Conservation (phyloP, 1,284 basidiomycete genomes). For the Omphalotus olearius region DNA sequence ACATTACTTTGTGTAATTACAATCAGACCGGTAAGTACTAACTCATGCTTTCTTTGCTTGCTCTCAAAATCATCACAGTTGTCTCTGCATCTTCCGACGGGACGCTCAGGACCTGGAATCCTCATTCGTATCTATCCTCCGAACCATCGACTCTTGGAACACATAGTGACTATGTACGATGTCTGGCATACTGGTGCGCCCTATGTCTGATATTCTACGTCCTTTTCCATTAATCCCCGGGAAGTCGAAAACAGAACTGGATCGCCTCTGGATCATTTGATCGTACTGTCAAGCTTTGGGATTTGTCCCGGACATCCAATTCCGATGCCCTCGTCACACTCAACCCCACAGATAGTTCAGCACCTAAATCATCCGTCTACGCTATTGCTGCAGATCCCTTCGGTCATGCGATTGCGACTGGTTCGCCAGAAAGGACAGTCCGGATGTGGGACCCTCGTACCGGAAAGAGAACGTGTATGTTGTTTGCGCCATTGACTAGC, state of each 20-base stretch:
- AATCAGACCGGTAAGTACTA: conserved; percentile 76
- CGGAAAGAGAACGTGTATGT: conserved; percentile 65
- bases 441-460: conserved; percentile 91
- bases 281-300: conserved; percentile 92
- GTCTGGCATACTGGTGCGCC: conserved; percentile 69
- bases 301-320: conserved; percentile 50
- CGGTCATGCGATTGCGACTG: conserved; percentile 82
- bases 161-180: conserved; percentile 91
- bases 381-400: conserved; percentile 75
- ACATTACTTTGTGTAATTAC: conserved; percentile 87
- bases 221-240: conserved; percentile 19
- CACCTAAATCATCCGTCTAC: conserved; percentile 77
- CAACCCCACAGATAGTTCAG: conserved; percentile 53
- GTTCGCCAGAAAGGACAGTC: conserved; percentile 88
- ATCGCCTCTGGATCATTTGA: conserved; percentile 96
- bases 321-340: conserved; percentile 50
- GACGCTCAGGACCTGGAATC: conserved; percentile 92
- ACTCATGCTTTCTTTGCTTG: background rate
- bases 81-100: conserved; percentile 96
- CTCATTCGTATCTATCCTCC: conserved; percentile 55
- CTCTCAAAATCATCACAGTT: conserved; percentile 38
- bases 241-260: conserved; percentile 74
- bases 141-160: conserved; percentile 77
- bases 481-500: background rate
- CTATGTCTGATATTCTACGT: background rate